Evolutionary conservation across 805 yeast genomes (phyloP).

Genomic region (Candida coquimbonensis): DNA sequence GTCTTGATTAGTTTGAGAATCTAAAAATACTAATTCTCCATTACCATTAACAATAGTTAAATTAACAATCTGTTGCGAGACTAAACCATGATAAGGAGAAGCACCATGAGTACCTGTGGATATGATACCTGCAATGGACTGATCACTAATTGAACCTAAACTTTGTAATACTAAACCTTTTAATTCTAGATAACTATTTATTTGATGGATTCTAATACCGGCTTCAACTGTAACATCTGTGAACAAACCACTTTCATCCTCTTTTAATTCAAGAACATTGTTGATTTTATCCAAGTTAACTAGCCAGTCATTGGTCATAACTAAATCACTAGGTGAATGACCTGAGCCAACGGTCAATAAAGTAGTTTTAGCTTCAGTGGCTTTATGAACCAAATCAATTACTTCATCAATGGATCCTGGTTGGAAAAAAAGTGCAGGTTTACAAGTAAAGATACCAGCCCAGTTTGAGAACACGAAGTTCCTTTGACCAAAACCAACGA

Average conservation of each 20-base stretch:
- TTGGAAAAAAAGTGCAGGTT: slow-evolving; percentile 73
- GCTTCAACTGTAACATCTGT: slow-evolving; percentile 95
- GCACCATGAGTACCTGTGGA: slow-evolving; percentile 98
- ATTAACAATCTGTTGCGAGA: slow-evolving; percentile 80
- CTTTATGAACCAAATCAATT: slow-evolving; percentile 55
- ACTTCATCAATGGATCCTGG: slow-evolving; percentile 70
- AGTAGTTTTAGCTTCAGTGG: slow-evolving; percentile 52
- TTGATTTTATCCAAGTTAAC: slow-evolving; percentile 76
- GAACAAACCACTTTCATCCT: slow-evolving; percentile 51
- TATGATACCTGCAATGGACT: slow-evolving; percentile 90
- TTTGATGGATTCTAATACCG: slow-evolving; percentile 71
- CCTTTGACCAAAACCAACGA: slow-evolving; percentile 24
- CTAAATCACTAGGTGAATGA: slow-evolving; percentile 89
- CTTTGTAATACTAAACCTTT: slow-evolving; percentile 79
- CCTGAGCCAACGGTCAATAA: slow-evolving; percentile 87
- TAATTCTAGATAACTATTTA: slow-evolving; percentile 58
- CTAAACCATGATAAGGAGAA: slow-evolving; percentile 84
- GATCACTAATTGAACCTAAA: slow-evolving; percentile 90
- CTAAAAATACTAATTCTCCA: slow-evolving; percentile 55
- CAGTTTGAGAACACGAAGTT: slow-evolving; percentile 44
- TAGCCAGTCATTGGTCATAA: slow-evolving; percentile 84
- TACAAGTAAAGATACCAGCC: slow-evolving; percentile 84
- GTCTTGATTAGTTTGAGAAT: slow-evolving; percentile 52
- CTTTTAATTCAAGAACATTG: slow-evolving; percentile 41
- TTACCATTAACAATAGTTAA: slow-evolving; percentile 66